phyloP scores from a whole-genome alignment of 805 yeast species.

The Pichia nanzhaoensis region DNA sequence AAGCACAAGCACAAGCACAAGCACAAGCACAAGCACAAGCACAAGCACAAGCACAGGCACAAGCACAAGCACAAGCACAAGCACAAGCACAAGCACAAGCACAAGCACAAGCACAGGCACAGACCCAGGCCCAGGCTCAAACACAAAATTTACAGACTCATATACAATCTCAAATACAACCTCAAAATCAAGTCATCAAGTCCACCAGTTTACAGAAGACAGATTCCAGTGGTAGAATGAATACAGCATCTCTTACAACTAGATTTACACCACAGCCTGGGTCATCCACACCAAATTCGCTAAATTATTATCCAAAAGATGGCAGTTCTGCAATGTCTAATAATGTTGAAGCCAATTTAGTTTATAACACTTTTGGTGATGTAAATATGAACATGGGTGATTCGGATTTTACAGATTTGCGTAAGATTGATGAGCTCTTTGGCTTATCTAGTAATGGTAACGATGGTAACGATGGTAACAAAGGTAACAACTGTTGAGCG shows the following conservation, averaged over 20 bases:
- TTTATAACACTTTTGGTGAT: background rate
- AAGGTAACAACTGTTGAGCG: background rate
- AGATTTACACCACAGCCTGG: conserved; percentile 28
- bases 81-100: conserved; percentile 15
- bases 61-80: conserved; percentile 20
- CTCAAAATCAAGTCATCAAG: conserved; percentile 6
- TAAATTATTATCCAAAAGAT: background rate
- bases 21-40: no score
- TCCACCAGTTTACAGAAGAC: conserved; percentile 2
- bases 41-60: no score
- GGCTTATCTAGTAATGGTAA: conserved; percentile 1
- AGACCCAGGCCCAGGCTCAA: conserved; percentile 14
- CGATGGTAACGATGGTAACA: background rate
- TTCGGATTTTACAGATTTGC: conserved; percentile 8
- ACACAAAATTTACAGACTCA: conserved; percentile 8
- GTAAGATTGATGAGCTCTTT: conserved; percentile 11
- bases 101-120: conserved; percentile 27
- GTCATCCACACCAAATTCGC: conserved; percentile 1
- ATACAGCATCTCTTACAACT: conserved; percentile 21
- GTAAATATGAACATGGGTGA: background rate
- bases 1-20: no score
- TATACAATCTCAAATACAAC: conserved; percentile 24
- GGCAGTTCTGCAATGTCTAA: background rate
- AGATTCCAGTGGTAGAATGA: conserved; percentile 19
- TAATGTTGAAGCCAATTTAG: background rate